Percentiles rank a stretch among this genome's conserved stretches.
Evolutionary conservation across 139 green algal species (phyloP).

Genomic region (Chlamydomonas eustigma): DNA sequence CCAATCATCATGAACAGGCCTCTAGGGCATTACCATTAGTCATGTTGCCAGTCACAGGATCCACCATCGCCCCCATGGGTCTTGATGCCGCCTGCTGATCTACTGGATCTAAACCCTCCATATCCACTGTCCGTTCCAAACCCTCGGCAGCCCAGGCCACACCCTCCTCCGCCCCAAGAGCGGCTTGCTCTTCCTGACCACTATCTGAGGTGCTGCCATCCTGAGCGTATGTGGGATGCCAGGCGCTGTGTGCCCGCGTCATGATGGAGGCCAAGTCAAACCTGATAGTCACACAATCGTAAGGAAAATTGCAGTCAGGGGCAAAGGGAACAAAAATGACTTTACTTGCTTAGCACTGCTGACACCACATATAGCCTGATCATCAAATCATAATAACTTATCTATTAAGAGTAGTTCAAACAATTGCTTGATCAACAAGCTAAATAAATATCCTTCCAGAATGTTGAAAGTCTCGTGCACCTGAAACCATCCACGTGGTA

Average conservation of each 20-base stretch:
- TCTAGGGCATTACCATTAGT: no score
- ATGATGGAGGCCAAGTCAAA: slow-evolving; percentile 98
- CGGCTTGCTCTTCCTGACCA: slow-evolving; percentile 2
- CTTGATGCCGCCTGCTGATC: no score
- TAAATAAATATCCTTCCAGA: no score
- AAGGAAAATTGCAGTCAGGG: no score
- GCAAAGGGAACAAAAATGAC: background rate
- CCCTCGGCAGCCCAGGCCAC: background rate
- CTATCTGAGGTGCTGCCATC: background rate
- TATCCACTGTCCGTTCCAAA: background rate
- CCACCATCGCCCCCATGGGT: no score
- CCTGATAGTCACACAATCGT: no score
- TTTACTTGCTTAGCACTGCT: background rate
- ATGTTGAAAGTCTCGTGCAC: slow-evolving; percentile 38
- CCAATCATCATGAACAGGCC: no score
- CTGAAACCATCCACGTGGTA: slow-evolving; percentile 88
- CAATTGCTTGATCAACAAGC: no score
- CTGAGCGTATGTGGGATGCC: slow-evolving; percentile 42
- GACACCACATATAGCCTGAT: background rate
- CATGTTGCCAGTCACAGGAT: no score
- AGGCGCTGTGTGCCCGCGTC: slow-evolving; percentile 79
- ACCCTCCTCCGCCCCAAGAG: background rate
- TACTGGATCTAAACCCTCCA: no score
- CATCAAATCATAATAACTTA: no score
- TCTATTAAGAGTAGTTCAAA: no score